Evolutionary conservation across 179 eudicot genomes (phyloP).

Genomic region (Silene vulgaris): DNA sequence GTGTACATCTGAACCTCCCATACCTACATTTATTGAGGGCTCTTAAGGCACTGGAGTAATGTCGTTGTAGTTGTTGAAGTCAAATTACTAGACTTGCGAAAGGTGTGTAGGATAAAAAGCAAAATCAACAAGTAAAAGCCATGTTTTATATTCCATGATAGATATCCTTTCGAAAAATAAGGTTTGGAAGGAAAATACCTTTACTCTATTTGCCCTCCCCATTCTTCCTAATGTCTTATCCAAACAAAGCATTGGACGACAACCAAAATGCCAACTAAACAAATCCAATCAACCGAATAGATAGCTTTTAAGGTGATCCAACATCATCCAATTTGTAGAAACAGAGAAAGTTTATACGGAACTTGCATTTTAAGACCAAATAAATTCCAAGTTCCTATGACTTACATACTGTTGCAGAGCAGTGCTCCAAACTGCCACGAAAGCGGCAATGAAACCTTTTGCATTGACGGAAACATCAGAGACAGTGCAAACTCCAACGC

Average conservation of each 20-base stretch:
- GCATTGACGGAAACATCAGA: constrained; percentile 68
- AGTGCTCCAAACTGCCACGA: constrained; percentile 73
- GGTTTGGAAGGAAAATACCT: too few relatives aligned
- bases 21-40: too few relatives aligned
- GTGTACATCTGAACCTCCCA: too few relatives aligned
- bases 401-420: constrained; percentile 81
- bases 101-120: background rate
- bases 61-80: too few relatives aligned
- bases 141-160: background rate
- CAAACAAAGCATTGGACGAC: background rate
- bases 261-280: background rate
- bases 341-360: background rate
- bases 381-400: constrained; percentile 12
- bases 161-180: too few relatives aligned
- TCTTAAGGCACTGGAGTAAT: too few relatives aligned
- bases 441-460: constrained; percentile 76
- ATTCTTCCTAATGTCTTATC: too few relatives aligned
- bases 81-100: background rate
- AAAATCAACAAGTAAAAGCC: background rate
- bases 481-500: constrained; percentile 75
- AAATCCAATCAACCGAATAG: background rate
- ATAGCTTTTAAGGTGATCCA: background rate
- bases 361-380: constrained; percentile 13
- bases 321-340: background rate
- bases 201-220: too few relatives aligned